Percentiles rank a stretch among this genome's conserved stretches.
Conservation (phyloP, 352 stramenopile genomes). For the Globisporangium takayamanum region DNA sequence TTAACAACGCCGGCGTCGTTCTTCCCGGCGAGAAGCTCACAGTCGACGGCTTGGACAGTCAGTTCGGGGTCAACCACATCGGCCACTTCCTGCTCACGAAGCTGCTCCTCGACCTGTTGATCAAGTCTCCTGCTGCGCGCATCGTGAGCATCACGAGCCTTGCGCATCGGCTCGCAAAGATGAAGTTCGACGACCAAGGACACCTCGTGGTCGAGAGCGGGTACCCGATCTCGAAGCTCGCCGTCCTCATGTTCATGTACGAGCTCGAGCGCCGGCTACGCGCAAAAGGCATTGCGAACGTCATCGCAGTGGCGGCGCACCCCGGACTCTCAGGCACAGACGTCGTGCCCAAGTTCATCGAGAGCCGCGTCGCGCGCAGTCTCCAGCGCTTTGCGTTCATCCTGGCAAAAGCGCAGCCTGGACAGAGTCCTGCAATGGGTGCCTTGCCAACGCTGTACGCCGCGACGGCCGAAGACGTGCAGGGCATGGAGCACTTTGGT, state of each 20-base stretch:
- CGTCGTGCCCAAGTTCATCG: slow-evolving; percentile 44
- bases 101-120: slow-evolving; percentile 32
- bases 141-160: slow-evolving; percentile 33
- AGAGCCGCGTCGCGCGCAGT: slow-evolving; percentile 21
- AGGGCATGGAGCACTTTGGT: not conserved
- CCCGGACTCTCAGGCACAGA: slow-evolving; percentile 43
- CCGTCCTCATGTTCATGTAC: slow-evolving; percentile 56
- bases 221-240: slow-evolving; percentile 53
- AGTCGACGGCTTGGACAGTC: slow-evolving; percentile 26
- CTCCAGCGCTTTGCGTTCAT: slow-evolving; percentile 29
- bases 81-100: slow-evolving; percentile 45
- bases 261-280: slow-evolving; percentile 44
- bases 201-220: slow-evolving; percentile 13
- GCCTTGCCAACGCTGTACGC: slow-evolving; percentile 49
- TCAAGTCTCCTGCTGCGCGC: slow-evolving; percentile 17
- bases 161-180: slow-evolving; percentile 19
- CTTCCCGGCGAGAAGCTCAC: slow-evolving; percentile 6
- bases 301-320: slow-evolving; percentile 48
- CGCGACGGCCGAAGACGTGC: slow-evolving; percentile 21
- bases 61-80: slow-evolving; percentile 49
- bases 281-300: slow-evolving; percentile 8
- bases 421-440: slow-evolving; percentile 39
- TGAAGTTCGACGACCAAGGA: slow-evolving; percentile 9
- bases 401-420: slow-evolving; percentile 21
- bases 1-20: slow-evolving; percentile 31